phyloP scores from a whole-genome alignment of 805 yeast genomes.

The Cyberlindnera lachancei region DNA sequence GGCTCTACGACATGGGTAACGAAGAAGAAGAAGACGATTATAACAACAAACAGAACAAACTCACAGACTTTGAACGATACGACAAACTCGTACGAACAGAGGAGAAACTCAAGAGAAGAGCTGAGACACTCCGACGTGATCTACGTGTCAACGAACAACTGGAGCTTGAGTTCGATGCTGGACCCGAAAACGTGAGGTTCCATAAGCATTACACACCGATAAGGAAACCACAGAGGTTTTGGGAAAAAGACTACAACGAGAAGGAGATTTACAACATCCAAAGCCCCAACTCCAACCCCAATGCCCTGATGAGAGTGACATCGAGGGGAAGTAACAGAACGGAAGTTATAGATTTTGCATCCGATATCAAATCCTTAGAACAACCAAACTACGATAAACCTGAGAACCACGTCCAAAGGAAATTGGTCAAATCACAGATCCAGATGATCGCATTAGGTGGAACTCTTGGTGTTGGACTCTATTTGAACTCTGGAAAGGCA shows the following conservation, averaged over 20 bases:
- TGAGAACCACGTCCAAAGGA: constrained; percentile 39
- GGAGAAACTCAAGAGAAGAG: constrained; percentile 8
- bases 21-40: too few relatives aligned
- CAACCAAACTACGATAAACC: constrained; percentile 1
- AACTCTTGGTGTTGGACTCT: constrained; percentile 69
- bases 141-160: constrained; percentile 17
- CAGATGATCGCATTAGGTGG: constrained; percentile 79
- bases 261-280: too few relatives aligned
- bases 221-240: background rate
- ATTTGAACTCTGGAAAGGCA: constrained; percentile 65
- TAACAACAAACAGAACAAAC: constrained; percentile 5
- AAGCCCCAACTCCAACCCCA: too few relatives aligned
- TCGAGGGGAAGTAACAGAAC: constrained; percentile 18
- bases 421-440: constrained; percentile 55
- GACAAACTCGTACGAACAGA: constrained; percentile 27
- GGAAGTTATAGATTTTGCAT: constrained; percentile 18
- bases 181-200: constrained; percentile 7
- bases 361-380: constrained; percentile 5
- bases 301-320: constrained; percentile 9
- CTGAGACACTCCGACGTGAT: constrained; percentile 3
- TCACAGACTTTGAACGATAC: constrained; percentile 27
- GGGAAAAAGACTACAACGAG: background rate
- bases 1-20: too few relatives aligned
- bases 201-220: background rate
- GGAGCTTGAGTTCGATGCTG: constrained; percentile 21